A percentile compares a stretch with the other conserved stretches of the same genome.
These are phyloP conservation scores for Closterium sp. DNA, from an alignment of 139 green algal genomes.

Conservation along the genomic window DNA sequence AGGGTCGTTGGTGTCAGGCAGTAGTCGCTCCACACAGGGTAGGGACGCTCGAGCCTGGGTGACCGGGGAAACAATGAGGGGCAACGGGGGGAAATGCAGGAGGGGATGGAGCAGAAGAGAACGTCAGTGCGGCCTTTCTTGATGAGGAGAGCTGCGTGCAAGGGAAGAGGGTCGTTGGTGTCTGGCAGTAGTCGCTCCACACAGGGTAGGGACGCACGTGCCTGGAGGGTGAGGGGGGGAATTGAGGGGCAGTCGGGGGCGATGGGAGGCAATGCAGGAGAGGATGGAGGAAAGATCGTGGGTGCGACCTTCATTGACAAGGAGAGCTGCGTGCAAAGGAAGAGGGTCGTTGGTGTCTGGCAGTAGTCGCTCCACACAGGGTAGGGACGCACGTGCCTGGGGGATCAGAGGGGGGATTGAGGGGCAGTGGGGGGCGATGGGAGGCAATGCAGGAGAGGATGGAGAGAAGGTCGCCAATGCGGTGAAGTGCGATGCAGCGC, in stretches of 20 bases:
- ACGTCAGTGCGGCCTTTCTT: conserved; percentile 37
- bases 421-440: not conserved
- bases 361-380: not conserved
- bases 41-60: not conserved
- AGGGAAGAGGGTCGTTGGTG: conserved; percentile 44
- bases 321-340: conserved; percentile 68
- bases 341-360: conserved; percentile 3
- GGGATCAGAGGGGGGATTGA: no score
- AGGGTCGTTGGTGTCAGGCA: not conserved
- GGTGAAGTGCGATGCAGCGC: not conserved
- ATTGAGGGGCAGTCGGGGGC: no score
- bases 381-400: conserved; percentile 4
- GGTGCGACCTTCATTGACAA: conserved; percentile 47
- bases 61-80: no score
- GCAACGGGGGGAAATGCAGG: not conserved
- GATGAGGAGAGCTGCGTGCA: conserved; percentile 66
- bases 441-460: no score
- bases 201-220: not conserved
- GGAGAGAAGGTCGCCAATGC: no score
- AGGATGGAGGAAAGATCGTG: not conserved
- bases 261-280: not conserved
- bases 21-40: not conserved
- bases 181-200: conserved; percentile 1
- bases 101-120: not conserved
- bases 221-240: conserved; percentile 4